These are phyloP conservation scores for Plasmodium sp. DNA, from an alignment of 169 alveolate genomes.

Conservation along the genomic window DNA sequence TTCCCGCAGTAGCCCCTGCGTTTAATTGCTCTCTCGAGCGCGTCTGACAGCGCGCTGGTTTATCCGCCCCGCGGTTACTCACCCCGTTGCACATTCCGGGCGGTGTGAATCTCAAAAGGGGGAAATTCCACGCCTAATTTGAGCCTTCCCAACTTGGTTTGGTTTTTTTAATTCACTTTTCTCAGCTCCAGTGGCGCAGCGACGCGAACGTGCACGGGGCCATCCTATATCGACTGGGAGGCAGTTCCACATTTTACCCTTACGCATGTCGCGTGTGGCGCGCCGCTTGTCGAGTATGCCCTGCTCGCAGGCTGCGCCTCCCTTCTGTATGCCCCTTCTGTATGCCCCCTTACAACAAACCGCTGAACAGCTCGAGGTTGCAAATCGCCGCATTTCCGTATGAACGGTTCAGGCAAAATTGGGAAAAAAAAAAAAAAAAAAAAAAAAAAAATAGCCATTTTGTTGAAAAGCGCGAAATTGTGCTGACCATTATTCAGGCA, in stretches of 20 bases:
- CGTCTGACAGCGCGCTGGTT: background rate
- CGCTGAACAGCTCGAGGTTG: background rate
- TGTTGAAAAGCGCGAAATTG: background rate
- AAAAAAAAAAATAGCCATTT: constrained; percentile 14
- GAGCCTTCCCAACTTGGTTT: background rate
- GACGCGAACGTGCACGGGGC: background rate
- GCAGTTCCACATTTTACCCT: background rate
- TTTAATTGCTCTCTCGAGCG: background rate
- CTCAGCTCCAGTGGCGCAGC: background rate
- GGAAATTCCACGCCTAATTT: background rate
- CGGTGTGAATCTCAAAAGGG: background rate
- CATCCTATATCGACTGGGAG: background rate
- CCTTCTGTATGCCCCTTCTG: background rate
- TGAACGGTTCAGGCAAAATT: background rate
- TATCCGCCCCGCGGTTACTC: background rate
- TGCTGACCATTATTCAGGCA: background rate
- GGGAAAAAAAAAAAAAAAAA: constrained; percentile 24
- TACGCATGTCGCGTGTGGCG: background rate
- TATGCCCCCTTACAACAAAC: background rate
- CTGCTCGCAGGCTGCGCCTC: background rate
- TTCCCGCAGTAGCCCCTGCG: background rate
- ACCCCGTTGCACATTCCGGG: background rate
- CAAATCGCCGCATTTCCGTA: background rate
- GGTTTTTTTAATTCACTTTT: background rate
- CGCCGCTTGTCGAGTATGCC: background rate